Conservation (phyloP, 352 stramenopile species). For the Ophiocytium majus region DNA sequence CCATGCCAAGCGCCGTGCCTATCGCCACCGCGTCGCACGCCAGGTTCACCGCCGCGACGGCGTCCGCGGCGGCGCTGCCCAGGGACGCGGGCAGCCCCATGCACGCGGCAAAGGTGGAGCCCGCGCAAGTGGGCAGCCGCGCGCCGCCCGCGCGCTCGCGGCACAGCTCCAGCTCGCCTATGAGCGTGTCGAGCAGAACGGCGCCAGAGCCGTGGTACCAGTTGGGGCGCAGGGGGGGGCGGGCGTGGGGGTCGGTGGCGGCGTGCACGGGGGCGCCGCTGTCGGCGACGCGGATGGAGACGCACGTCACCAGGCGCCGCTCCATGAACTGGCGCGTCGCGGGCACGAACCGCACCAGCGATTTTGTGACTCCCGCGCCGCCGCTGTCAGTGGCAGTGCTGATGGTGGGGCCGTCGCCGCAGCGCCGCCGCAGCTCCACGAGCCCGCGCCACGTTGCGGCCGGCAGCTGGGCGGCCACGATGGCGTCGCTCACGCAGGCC, state of each 20-base stretch:
- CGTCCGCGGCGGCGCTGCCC: conserved; percentile 25
- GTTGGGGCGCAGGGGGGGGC: background rate
- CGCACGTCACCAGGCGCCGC: background rate
- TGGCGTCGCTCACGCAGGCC: background rate
- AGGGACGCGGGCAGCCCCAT: conserved; percentile 17
- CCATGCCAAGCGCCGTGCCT: conserved; percentile 20
- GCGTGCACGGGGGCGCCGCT: background rate
- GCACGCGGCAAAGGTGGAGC: conserved; percentile 14
- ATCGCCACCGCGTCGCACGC: conserved; percentile 28
- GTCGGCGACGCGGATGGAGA: background rate
- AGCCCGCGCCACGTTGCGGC: background rate
- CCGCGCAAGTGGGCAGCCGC: background rate
- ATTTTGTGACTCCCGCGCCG: background rate
- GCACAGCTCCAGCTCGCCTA: background rate
- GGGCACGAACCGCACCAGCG: background rate
- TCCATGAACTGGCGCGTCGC: background rate
- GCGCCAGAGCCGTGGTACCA: background rate
- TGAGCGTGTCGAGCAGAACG: background rate
- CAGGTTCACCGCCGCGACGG: conserved; percentile 20
- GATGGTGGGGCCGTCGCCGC: background rate
- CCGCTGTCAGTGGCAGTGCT: background rate
- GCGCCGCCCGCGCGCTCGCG: background rate
- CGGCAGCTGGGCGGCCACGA: background rate
- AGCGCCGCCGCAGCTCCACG: background rate
- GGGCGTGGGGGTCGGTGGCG: background rate